phyloP scores from a whole-genome alignment of 208 protist genomes.

The Trichomonas vaginalis region DNA sequence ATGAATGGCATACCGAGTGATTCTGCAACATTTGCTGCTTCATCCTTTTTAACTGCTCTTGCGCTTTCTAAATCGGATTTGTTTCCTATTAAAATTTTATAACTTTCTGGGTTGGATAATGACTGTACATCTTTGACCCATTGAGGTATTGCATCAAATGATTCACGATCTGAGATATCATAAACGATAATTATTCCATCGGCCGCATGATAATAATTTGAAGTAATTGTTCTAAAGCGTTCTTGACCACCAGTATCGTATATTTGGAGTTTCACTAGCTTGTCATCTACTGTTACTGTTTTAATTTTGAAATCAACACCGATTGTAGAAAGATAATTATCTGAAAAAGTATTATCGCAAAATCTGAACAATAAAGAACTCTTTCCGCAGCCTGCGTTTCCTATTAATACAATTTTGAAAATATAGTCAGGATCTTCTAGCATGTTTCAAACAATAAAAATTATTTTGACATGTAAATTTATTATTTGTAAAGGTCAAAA shows the following conservation, averaged over 20 bases:
- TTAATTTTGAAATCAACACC: conserved; percentile 52
- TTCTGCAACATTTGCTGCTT: not conserved
- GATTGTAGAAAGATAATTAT: conserved; percentile 50
- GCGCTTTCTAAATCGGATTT: conserved; percentile 84
- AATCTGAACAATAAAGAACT: conserved; percentile 42
- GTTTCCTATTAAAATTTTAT: conserved; percentile 93
- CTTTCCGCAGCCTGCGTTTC: conserved; percentile 35
- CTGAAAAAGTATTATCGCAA: conserved; percentile 48
- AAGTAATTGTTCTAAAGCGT: conserved; percentile 47
- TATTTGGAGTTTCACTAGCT: conserved; percentile 27
- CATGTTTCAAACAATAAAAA: no score
- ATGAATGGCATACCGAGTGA: not conserved
- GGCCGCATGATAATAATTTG: conserved; percentile 38
- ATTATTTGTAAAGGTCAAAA: no score
- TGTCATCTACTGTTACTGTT: conserved; percentile 35
- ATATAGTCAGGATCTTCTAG: no score
- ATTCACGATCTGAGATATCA: conserved; percentile 42
- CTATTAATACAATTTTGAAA: not conserved
- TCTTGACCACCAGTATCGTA: conserved; percentile 55
- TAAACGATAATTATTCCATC: conserved; percentile 51
- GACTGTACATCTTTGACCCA: conserved; percentile 82
- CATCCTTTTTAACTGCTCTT: conserved; percentile 24
- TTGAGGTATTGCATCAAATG: conserved; percentile 48
- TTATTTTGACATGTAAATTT: no score
- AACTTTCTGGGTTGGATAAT: conserved; percentile 86